These are phyloP conservation scores for Rutstroemia sp. DNA, from an alignment of 2,329 filamentous ascomycete genomes.

Conservation along the genomic window DNA sequence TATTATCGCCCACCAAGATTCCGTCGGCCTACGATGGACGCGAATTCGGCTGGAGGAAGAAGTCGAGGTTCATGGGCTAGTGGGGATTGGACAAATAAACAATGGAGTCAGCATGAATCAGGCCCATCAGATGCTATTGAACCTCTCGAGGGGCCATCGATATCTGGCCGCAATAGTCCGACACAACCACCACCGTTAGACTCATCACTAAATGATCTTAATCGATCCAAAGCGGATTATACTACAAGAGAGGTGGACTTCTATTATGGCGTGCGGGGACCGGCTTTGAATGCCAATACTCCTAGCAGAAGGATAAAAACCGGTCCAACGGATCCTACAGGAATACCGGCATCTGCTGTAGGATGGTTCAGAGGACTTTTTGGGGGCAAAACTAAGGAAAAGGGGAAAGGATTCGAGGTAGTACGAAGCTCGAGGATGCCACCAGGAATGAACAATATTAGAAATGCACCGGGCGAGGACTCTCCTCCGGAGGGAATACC, in stretches of 20 bases:
- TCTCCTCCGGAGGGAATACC: conserved; percentile 60
- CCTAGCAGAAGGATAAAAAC: conserved; percentile 83
- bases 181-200: conserved; percentile 33
- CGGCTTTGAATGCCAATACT: conserved; percentile 73
- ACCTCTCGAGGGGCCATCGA: conserved; percentile 32
- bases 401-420: conserved; percentile 94
- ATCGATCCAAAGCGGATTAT: conserved; percentile 61
- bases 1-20: conserved; percentile 83
- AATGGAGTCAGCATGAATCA: conserved; percentile 28
- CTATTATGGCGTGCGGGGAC: conserved; percentile 88
- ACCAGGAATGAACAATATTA: conserved; percentile 51
- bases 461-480: conserved; percentile 54
- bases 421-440: conserved; percentile 85
- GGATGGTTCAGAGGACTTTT: conserved; percentile 81
- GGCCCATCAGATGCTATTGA: conserved; percentile 31
- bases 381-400: conserved; percentile 83
- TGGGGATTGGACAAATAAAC: conserved; percentile 38
- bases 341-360: conserved; percentile 79
- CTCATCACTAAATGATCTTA: conserved; percentile 19
- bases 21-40: conserved; percentile 56
- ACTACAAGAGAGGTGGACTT: conserved; percentile 93
- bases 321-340: conserved; percentile 88
- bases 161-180: conserved; percentile 40
- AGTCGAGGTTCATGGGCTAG: conserved; percentile 39
- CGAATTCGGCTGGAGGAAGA: conserved; percentile 32